phyloP scores from a whole-genome alignment of 177 flowering plant species.

The Vitis hybrid region DNA sequence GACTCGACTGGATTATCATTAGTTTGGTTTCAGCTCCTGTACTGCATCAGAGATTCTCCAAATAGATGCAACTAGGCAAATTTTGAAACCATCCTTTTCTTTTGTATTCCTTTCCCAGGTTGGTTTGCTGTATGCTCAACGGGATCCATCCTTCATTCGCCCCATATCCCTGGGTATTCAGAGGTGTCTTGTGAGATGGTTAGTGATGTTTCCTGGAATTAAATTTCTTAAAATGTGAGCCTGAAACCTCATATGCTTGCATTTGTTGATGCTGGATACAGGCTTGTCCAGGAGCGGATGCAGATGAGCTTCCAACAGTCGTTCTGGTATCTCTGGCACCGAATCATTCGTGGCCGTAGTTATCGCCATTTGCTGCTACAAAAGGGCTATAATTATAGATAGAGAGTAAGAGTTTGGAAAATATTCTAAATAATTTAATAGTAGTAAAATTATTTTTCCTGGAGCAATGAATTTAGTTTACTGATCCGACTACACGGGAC shows the following conservation, averaged over 20 bases:
- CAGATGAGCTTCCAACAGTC: constrained; percentile 45
- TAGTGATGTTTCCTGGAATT: constrained; percentile 18
- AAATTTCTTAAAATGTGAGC: constrained; percentile 1
- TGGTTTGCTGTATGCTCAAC: constrained; percentile 82
- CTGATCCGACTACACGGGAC: no score
- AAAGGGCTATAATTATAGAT: constrained; percentile 55
- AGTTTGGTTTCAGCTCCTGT: background rate
- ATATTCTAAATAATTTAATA: background rate
- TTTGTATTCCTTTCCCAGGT: constrained; percentile 46
- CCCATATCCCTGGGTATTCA: constrained; percentile 77
- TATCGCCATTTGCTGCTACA: constrained; percentile 89
- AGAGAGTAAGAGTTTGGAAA: background rate
- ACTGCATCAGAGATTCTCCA: background rate
- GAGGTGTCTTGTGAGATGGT: constrained; percentile 98
- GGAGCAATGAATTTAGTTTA: no score
- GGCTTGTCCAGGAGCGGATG: constrained; percentile 86
- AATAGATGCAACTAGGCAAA: background rate
- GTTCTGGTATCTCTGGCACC: constrained; percentile 62
- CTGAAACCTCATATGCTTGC: constrained; percentile 1
- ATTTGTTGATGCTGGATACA: constrained; percentile 27
- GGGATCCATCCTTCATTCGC: constrained; percentile 89
- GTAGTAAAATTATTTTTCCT: no score
- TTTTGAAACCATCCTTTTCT: background rate
- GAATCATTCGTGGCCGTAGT: constrained; percentile 75
- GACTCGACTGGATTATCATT: background rate